Conservation (phyloP, 2,329 filamentous ascomycete species). For the Diplodia intermedia region DNA sequence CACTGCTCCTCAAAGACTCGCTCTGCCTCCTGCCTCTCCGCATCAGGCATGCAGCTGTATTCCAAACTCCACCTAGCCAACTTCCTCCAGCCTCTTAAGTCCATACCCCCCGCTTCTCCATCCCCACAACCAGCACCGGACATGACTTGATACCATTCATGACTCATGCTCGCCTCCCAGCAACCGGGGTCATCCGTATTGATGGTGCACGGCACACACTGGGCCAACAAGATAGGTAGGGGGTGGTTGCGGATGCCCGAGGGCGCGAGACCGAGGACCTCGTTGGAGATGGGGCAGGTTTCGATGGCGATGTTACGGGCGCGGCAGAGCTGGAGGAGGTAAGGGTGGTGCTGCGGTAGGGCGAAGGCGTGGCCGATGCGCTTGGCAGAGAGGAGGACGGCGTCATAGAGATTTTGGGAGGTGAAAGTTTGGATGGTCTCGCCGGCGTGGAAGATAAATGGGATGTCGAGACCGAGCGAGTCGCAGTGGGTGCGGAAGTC, state of each 20-base stretch:
- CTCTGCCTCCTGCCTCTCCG: slow-evolving; percentile 51
- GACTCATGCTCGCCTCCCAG: slow-evolving; percentile 57
- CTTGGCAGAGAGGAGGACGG: slow-evolving; percentile 68
- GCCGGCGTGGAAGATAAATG: slow-evolving; percentile 78
- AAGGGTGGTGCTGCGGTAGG: slow-evolving; percentile 66
- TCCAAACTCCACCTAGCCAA: slow-evolving; percentile 55
- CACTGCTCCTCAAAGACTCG: slow-evolving; percentile 63
- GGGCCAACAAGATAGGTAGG: slow-evolving; percentile 72
- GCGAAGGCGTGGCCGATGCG: slow-evolving; percentile 80
- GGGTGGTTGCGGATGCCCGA: slow-evolving; percentile 69
- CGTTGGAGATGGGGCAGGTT: slow-evolving; percentile 78
- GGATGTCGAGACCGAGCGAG: slow-evolving; percentile 61
- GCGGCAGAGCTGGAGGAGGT: slow-evolving; percentile 71
- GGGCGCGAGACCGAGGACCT: slow-evolving; percentile 71
- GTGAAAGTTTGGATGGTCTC: slow-evolving; percentile 70
- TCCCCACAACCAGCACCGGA: slow-evolving; percentile 54
- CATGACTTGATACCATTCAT: slow-evolving; percentile 74
- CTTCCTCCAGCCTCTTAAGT: slow-evolving; percentile 74
- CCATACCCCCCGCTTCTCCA: slow-evolving; percentile 60
- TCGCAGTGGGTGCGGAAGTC: slow-evolving; percentile 63
- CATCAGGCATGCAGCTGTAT: slow-evolving; percentile 50
- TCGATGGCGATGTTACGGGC: slow-evolving; percentile 67
- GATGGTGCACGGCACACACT: slow-evolving; percentile 74
- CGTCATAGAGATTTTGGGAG: slow-evolving; percentile 71
- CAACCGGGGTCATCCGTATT: slow-evolving; percentile 72